phyloP scores from a whole-genome alignment of 2,329 filamentous ascomycete genomes.

The Diaporthe longicolla region DNA sequence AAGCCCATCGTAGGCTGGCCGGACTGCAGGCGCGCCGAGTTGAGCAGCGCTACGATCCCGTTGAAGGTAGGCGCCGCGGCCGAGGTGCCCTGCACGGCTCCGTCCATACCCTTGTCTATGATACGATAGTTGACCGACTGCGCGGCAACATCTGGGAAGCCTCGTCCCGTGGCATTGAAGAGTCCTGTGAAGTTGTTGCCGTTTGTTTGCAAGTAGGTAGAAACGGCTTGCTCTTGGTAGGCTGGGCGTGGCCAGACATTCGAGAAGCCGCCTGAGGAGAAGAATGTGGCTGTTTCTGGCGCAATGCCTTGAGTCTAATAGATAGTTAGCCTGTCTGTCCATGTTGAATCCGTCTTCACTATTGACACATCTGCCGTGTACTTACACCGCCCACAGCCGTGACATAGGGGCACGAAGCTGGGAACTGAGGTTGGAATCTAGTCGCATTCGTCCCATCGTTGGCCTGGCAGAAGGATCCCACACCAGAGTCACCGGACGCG shows the following conservation, averaged over 20 bases:
- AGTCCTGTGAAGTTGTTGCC: conserved; percentile 22
- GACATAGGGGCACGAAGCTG: conserved; percentile 77
- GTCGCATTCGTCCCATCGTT: conserved; percentile 68
- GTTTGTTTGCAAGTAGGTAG: conserved; percentile 8
- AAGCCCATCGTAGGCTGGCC: conserved; percentile 62
- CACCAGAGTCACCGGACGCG: conserved; percentile 70
- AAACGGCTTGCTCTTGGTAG: conserved; percentile 44
- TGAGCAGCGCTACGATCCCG: conserved; percentile 68
- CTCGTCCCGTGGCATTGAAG: conserved; percentile 61
- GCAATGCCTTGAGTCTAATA: conserved; percentile 55
- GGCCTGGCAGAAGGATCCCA: conserved; percentile 68
- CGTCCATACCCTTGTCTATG: conserved; percentile 53
- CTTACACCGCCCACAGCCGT: conserved; percentile 72
- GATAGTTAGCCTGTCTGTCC: background rate
- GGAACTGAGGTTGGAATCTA: conserved; percentile 74
- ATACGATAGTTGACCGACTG: conserved; percentile 52
- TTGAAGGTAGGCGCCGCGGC: conserved; percentile 69
- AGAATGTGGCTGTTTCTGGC: conserved; percentile 57
- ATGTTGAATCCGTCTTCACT: background rate
- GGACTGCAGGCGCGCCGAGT: conserved; percentile 64
- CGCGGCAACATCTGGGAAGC: conserved; percentile 73
- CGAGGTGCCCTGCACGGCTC: conserved; percentile 49
- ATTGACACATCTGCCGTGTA: background rate
- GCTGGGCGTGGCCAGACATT: conserved; percentile 47
- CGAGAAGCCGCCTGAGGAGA: conserved; percentile 58